Evolutionary conservation across 306 rosid species (phyloP).

Genomic region (Cicer cuneatum): DNA sequence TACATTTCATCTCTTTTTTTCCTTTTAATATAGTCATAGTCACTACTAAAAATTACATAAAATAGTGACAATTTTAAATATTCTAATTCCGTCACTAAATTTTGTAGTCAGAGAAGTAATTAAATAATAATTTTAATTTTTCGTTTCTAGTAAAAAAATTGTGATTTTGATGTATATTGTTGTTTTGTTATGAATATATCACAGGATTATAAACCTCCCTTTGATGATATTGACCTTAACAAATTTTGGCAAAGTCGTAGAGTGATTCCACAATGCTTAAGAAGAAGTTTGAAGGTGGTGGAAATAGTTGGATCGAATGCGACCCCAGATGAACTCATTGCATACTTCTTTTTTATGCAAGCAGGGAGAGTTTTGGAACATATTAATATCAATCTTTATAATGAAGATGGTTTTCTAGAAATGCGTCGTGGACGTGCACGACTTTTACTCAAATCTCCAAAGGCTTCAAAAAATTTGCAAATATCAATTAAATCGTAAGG

Average conservation of each 20-base stretch:
- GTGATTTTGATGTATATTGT: no score
- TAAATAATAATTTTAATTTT: no score
- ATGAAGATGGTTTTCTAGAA: background rate
- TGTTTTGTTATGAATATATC: background rate
- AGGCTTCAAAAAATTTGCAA: conserved; percentile 6
- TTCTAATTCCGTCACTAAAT: no score
- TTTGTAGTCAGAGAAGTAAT: no score
- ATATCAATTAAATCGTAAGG: conserved; percentile 21
- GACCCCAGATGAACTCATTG: rapidly evolving
- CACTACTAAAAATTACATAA: no score
- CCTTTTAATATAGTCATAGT: no score
- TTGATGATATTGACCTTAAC: background rate
- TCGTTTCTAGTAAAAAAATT: no score
- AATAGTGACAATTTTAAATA: no score
- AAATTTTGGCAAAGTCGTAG: background rate
- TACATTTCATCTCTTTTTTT: background rate
- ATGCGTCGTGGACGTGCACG: background rate
- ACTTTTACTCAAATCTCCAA: background rate
- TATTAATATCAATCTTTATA: background rate
- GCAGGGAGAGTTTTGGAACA: conserved; percentile 16
- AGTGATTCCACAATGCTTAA: background rate
- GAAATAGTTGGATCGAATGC: conserved; percentile 34
- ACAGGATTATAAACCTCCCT: conserved; percentile 48
- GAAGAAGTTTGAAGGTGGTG: conserved; percentile 32
- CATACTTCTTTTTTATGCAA: background rate